Percentiles rank a stretch among this genome's conserved stretches.
Evolutionary conservation across 768 basidiomycete species (phyloP).

Genomic region (Sarcomyxa edulis): DNA sequence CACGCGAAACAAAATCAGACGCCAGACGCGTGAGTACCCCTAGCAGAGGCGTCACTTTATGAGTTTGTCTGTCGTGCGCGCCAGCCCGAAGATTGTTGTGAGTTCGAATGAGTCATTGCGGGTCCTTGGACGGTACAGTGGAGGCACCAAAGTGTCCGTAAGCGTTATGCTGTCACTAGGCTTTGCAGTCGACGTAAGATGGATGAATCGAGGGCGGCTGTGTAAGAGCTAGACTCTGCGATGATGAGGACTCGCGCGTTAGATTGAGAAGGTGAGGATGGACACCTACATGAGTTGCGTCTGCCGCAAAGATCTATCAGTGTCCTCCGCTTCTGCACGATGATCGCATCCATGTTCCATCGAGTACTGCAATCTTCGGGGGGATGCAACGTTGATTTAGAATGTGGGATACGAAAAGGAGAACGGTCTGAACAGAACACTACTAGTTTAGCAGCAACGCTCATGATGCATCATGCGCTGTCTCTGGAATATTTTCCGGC

Average conservation of each 20-base stretch:
- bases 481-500: constrained; percentile 48
- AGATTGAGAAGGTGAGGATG: neutral
- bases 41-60: too few species aligned
- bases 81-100: too few species aligned
- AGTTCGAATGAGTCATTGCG: too few species aligned
- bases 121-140: too few species aligned
- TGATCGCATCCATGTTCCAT: constrained; percentile 32
- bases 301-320: constrained; percentile 31
- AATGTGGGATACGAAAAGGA: neutral
- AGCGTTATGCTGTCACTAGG: too few species aligned
- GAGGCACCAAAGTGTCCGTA: too few species aligned
- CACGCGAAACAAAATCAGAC: too few species aligned
- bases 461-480: constrained; percentile 47
- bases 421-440: constrained; percentile 12
- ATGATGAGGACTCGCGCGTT: neutral
- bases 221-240: constrained; percentile 31
- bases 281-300: constrained; percentile 22
- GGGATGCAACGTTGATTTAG: neutral
- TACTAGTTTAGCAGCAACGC: constrained; percentile 50
- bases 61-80: too few species aligned
- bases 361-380: constrained; percentile 30
- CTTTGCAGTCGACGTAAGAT: constrained; percentile 35
- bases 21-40: too few species aligned
- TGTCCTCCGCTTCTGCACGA: constrained; percentile 28
- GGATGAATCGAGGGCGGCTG: constrained; percentile 33